Base-by-base conservation (phyloP, 306 rosid species). In the Biancaea sappan region DNA sequence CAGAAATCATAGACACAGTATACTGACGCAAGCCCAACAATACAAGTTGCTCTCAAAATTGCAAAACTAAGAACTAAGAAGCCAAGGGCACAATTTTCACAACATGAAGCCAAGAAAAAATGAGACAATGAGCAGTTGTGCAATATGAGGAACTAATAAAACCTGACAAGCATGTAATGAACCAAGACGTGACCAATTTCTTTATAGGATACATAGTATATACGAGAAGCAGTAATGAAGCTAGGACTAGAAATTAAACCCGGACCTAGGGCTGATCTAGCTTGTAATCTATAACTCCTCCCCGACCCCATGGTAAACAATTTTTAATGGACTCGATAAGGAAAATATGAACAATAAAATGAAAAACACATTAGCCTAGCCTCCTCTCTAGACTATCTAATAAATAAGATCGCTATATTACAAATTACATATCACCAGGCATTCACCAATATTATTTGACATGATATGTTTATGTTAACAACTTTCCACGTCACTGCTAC, bases 371-470 rank as follows among this genome's bases (percentile, higher is more conserved):
- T n/a, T n/a, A n/a, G n/a, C n/a, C n/a, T n/a, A n/a, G n/a, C n/a
- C n/a, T n/a, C n/a, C n/a, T n/a, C 24, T 48, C 53, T 3, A 48
- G 5, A 48, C 24, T 48, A 16, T n/a, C 2, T 3, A 5, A 16
- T 48, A 21, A 19, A 21, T 19, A 19, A 28, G 19, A 13, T 2
- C 3, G 53, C 53, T 47, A 16, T 7, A 47, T 47, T 9, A 47
- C 53, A 47, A 47, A 3, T n/a, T 47, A n/a, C 16, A n/a, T 47
- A 46, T 46, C 41, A 54, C n/a, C 68, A 47, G 34, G 47, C 46
- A 60, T 41, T 56, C 29, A 48, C 71, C 65, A 69, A 35, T 69
- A 77, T 5, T 44, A 69, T n/a, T n/a, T n/a, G n/a, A n/a, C n/a
- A n/a, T n/a, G n/a, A n/a, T n/a, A n/a, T n/a, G n/a, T 26, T 22